phyloP scores from a whole-genome alignment of 2,329 filamentous ascomycete species.

The Penicillium sp. region DNA sequence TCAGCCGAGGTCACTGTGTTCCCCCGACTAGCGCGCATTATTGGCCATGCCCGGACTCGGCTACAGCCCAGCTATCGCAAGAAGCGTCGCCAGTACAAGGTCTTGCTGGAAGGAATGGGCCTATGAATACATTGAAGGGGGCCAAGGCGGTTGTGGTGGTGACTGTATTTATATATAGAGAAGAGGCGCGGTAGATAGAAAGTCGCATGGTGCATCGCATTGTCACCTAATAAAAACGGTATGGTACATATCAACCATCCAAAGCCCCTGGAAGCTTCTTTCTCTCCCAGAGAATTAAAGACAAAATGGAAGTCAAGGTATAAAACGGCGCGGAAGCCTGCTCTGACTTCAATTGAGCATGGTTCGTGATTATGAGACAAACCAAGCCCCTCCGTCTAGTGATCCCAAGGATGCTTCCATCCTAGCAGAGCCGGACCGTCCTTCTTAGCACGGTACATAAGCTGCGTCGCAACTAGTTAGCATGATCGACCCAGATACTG shows the following conservation, averaged over 20 bases:
- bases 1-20: conserved; percentile 71
- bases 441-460: conserved; percentile 96
- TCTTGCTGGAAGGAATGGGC: conserved; percentile 68
- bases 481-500: background rate
- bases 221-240: conserved; percentile 19
- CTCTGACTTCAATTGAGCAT: background rate
- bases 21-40: conserved; percentile 62
- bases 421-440: conserved; percentile 89
- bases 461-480: conserved; percentile 49
- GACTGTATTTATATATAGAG: conserved; percentile 7
- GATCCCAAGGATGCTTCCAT: conserved; percentile 96
- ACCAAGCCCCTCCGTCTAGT: conserved; percentile 49
- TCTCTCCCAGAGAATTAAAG: background rate
- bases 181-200: conserved; percentile 11
- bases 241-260: conserved; percentile 24
- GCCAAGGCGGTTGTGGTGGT: background rate
- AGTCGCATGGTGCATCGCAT: conserved; percentile 7
- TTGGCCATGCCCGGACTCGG: conserved; percentile 63
- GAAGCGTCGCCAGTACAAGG: conserved; percentile 84
- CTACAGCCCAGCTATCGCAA: conserved; percentile 63
- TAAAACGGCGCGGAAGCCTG: background rate
- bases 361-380: background rate
- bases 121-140: conserved; percentile 2
- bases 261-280: background rate
- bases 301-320: conserved; percentile 8